These are phyloP conservation scores for Neurospora sp. DNA, from an alignment of 495 filamentous ascomycete genomes.

Conservation along the genomic window DNA sequence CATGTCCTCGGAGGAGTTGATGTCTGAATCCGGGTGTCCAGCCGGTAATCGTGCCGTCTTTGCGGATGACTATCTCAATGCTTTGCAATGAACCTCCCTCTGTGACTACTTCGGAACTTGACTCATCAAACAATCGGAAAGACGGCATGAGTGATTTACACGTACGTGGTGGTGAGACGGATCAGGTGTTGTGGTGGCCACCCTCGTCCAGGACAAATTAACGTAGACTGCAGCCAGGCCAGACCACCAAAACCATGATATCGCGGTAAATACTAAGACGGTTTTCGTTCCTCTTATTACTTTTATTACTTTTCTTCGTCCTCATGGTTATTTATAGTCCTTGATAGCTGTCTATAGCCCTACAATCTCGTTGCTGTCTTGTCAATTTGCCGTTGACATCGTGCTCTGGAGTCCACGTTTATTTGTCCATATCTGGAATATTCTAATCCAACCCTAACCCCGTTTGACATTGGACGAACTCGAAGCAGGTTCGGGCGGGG, in stretches of 20 bases:
- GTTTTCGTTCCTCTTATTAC: too few species aligned
- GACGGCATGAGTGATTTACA: not conserved
- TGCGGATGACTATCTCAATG: not conserved
- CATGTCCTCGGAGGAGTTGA: not conserved
- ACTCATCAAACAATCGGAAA: not conserved
- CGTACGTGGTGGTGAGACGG: not conserved
- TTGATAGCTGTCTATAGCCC: too few species aligned
- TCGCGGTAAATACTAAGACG: too few species aligned
- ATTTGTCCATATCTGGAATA: not conserved
- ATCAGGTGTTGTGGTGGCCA: not conserved
- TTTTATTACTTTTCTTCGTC: too few species aligned
- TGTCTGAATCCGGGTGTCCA: not conserved
- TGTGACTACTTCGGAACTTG: not conserved
- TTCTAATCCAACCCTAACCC: not conserved
- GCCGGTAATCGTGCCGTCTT: not conserved
- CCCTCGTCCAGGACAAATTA: too few species aligned
- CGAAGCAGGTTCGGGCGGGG: not conserved
- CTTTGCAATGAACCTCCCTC: not conserved
- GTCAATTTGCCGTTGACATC: too few species aligned
- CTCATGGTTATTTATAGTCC: too few species aligned
- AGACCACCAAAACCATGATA: too few species aligned
- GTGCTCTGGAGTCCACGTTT: too few species aligned
- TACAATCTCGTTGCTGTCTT: too few species aligned
- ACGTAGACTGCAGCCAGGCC: too few species aligned
- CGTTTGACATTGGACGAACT: not conserved